Evolutionary conservation across 23 red algal species (phyloP).

Genomic region (Gracilaria vermiculophylla): DNA sequence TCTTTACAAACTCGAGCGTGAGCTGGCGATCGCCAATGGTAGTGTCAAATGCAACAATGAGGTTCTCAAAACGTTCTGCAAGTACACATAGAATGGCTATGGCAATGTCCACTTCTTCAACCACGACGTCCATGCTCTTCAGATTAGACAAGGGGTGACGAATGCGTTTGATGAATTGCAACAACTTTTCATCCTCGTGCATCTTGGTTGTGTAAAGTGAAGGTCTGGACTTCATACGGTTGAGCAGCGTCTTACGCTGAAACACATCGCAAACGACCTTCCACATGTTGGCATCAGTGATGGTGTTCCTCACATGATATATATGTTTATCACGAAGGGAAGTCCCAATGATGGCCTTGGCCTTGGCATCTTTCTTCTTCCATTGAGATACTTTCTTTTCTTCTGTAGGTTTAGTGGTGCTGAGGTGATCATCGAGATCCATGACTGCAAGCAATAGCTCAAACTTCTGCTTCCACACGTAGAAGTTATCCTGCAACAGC

Average conservation of each 20-base stretch:
- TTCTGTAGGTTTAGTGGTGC: background rate
- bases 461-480: background rate
- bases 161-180: background rate
- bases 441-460: background rate
- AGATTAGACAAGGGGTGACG: background rate
- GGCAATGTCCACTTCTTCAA: slow-evolving; percentile 8
- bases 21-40: background rate
- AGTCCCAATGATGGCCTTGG: slow-evolving; percentile 8
- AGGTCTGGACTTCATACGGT: background rate
- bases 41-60: slow-evolving; percentile 2
- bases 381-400: background rate
- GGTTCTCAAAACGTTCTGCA: slow-evolving; percentile 3
- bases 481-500: background rate
- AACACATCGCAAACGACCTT: slow-evolving; percentile 9
- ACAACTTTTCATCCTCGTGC: background rate
- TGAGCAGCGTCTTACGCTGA: background rate
- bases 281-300: background rate
- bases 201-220: background rate
- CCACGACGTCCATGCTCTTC: slow-evolving; percentile 1
- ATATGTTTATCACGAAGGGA: background rate
- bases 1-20: background rate
- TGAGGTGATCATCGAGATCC: background rate
- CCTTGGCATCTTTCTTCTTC: background rate
- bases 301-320: background rate
- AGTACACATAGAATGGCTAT: background rate